These are phyloP conservation scores for Spinellus fusiger DNA, from an alignment of 192 early-diverging fungal genomes.

Conservation along the genomic window DNA sequence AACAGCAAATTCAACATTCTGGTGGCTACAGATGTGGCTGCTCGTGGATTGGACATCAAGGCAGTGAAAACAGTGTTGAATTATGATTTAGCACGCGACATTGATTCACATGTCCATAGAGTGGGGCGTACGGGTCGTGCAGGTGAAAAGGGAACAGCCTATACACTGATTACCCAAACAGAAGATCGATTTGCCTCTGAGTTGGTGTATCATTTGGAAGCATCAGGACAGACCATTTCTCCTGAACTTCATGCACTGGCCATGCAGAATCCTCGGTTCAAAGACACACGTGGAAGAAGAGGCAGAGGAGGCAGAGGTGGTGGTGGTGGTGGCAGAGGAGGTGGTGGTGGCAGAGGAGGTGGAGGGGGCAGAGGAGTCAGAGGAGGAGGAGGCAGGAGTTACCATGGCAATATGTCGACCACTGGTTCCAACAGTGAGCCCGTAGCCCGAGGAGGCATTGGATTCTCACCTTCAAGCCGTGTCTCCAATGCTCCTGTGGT, in stretches of 20 bases:
- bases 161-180: constrained; percentile 54
- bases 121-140: constrained; percentile 68
- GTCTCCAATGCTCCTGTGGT: background rate
- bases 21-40: constrained; percentile 65
- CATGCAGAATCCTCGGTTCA: constrained; percentile 58
- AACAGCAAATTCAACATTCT: constrained; percentile 49
- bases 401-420: background rate
- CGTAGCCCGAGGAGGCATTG: background rate
- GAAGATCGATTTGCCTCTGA: constrained; percentile 62
- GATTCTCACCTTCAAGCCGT: background rate
- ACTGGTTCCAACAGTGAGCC: background rate
- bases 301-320: constrained; percentile 41
- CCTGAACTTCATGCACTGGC: constrained; percentile 37
- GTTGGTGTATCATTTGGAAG: constrained; percentile 56
- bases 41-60: constrained; percentile 80
- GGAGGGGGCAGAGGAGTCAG: background rate
- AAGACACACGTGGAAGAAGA: constrained; percentile 36
- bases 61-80: constrained; percentile 69
- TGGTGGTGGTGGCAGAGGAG: constrained; percentile 34
- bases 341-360: constrained; percentile 15
- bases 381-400: background rate
- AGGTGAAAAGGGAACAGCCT: constrained; percentile 62
- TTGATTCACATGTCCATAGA: constrained; percentile 80
- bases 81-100: constrained; percentile 76
- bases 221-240: constrained; percentile 44